Percentiles rank a stretch among this genome's conserved stretches.
Conservation (phyloP, 768 basidiomycete genomes). For the Suillus placidus region DNA sequence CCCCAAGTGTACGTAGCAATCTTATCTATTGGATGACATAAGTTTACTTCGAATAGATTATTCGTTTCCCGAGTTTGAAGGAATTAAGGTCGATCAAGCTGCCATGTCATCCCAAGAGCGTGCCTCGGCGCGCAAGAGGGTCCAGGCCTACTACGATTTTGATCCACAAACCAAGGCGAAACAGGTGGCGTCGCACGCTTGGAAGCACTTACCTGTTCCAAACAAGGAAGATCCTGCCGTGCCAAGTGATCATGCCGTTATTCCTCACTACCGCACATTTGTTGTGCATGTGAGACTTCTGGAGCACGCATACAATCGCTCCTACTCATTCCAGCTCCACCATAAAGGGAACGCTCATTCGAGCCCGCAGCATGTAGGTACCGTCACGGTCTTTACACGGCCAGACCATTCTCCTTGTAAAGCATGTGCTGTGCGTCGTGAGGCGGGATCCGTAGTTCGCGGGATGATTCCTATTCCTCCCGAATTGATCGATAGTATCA, state of each 20-base stretch:
- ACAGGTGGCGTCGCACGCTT: constrained; percentile 8
- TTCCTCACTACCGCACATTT: constrained; percentile 29
- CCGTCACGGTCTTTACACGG: constrained; percentile 28
- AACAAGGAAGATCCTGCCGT: constrained; percentile 9
- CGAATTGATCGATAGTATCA: constrained; percentile 24
- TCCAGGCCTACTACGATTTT: constrained; percentile 28
- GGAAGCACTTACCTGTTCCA: constrained; percentile 24
- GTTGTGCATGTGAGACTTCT: constrained; percentile 26
- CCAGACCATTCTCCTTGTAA: constrained; percentile 26
- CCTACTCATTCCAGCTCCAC: constrained; percentile 28
- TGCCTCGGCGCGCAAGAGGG: constrained; percentile 22
- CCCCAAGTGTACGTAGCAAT: constrained; percentile 23
- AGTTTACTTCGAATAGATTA: constrained; percentile 21
- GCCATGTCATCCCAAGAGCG: constrained; percentile 18
- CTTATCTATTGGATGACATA: not conserved
- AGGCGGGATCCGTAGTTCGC: constrained; percentile 19
- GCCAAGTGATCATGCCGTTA: constrained; percentile 19
- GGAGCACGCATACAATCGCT: constrained; percentile 27
- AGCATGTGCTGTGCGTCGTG: constrained; percentile 28
- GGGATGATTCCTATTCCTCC: constrained; percentile 30
- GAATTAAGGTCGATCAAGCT: constrained; percentile 29
- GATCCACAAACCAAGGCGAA: constrained; percentile 21
- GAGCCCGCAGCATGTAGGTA: constrained; percentile 21
- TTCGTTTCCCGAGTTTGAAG: constrained; percentile 29
- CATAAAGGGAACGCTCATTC: constrained; percentile 15